Evolutionary conservation across 805 yeast species (phyloP), one percentile per base, ranked within the genome.

Genomic region (Spathaspora arborariae): DNA sequence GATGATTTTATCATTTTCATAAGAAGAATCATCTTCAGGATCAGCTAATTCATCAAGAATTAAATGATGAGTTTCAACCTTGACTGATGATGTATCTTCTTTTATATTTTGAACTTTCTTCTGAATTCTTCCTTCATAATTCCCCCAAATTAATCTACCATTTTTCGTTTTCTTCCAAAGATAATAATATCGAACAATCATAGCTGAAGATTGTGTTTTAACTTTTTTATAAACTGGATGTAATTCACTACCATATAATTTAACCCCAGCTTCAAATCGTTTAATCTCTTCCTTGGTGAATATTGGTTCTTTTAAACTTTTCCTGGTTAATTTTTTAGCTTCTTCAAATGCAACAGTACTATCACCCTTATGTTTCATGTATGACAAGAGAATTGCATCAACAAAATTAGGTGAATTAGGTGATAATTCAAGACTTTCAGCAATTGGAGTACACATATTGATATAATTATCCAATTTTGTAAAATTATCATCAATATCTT

Each of bases 131-230:
- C 94, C 95, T 38, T 81, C 82, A 58, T 67, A 88, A 57, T 84
- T 82, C 30, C 88, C 96, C 96, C 97, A 88, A 15, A 89, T 85
- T 37, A 62, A 59, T 51, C 78, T 82, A 0, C 97, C 97, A 39
- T 74, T 74, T 24, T 77, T 69, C 0, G 96, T 85, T 62, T 91
- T 91, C 64, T 91, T 91, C 98, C 98, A 92, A 45, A 88, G 68
- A 57, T 92, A 92, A 58, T 89, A 92, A 60, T 76, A 90, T 47
- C 97, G 67, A 1, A 92, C 98, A 51, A 90, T 73, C 84, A 84
- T 87, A 0, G 91, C 78, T 46, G 81, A 69, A 0, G 89, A 70
- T 55, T 87, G 95, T 0, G 90, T 76, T 24, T 76, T 77, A n/a
- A 92, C 94, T 47, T 76, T 79, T 58, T 82, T 78, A 52, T 60